Evolutionary conservation across 23 red algal species (phyloP).

Genomic region (Gracilaria domingensis): DNA sequence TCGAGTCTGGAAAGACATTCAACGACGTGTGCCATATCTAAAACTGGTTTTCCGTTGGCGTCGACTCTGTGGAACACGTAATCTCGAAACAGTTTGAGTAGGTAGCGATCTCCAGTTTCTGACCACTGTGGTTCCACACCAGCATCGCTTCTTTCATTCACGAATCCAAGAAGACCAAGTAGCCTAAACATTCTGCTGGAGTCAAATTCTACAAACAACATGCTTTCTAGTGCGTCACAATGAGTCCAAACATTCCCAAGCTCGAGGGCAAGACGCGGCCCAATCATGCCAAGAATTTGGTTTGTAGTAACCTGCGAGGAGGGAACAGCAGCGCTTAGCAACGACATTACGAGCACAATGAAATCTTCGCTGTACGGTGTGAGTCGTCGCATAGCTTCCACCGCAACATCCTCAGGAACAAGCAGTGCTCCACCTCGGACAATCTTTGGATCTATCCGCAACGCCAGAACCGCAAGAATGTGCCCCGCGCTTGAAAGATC

Average conservation of each 20-base stretch:
- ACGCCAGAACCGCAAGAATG: constrained; percentile 57
- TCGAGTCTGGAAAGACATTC: constrained; percentile 82
- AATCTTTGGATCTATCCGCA: constrained; percentile 53
- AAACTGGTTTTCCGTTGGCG: constrained; percentile 63
- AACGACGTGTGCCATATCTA: constrained; percentile 83
- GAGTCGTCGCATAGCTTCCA: constrained; percentile 54
- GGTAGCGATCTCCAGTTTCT: constrained; percentile 81
- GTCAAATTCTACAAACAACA: constrained; percentile 63
- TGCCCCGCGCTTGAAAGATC: constrained; percentile 60
- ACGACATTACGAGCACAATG: constrained; percentile 35
- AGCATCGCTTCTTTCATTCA: constrained; percentile 80
- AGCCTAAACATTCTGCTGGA: constrained; percentile 74
- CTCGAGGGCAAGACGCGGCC: constrained; percentile 58
- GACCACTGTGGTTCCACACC: constrained; percentile 78
- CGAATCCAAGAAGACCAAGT: constrained; percentile 60
- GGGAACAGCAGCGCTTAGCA: constrained; percentile 41
- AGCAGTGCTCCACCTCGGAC: constrained; percentile 59
- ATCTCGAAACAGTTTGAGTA: constrained; percentile 91
- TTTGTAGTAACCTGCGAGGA: constrained; percentile 26
- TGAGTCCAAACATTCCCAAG: constrained; percentile 76
- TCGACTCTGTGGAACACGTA: constrained; percentile 85
- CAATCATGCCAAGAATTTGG: constrained; percentile 71
- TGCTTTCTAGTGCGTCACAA: constrained; percentile 61
- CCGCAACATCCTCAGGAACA: constrained; percentile 31
- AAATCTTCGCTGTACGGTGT: constrained; percentile 70